A percentile compares a stretch with the other conserved stretches of the same genome.
Evolutionary conservation across 306 rosid genomes (phyloP).

Genomic region (Corylus heterophylla): DNA sequence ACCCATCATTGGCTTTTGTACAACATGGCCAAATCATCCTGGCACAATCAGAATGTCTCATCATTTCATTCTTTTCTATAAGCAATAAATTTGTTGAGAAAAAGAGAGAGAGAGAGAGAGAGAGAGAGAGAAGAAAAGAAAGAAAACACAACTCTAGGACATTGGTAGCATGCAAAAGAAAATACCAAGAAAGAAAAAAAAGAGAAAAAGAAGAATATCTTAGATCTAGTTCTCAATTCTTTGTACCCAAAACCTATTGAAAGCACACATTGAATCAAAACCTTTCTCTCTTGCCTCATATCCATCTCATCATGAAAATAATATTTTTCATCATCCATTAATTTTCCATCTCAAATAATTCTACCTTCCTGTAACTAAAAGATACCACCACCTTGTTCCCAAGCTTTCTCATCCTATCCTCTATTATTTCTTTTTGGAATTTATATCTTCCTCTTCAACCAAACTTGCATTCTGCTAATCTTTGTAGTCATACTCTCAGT

Average conservation of each 20-base stretch:
- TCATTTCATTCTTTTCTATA: no score
- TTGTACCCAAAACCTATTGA: not conserved
- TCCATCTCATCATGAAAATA: not conserved
- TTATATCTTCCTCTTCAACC: not conserved
- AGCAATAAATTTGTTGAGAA: no score
- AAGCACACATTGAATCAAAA: not conserved
- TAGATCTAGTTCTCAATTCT: not conserved
- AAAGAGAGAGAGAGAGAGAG: no score
- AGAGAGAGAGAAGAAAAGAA: no score
- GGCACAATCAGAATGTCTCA: not conserved
- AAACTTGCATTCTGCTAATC: not conserved
- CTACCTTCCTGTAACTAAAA: not conserved
- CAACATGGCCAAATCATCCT: not conserved
- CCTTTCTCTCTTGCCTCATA: not conserved
- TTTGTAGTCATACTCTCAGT: not conserved
- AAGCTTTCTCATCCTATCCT: not conserved
- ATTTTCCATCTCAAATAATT: not conserved
- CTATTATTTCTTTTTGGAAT: not conserved
- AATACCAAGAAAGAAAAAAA: no score
- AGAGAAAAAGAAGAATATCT: not conserved
- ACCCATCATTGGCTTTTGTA: not conserved
- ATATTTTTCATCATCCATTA: no score
- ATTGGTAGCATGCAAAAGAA: not conserved
- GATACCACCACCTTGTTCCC: not conserved
- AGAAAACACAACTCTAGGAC: not conserved